Evolutionary conservation across 2,329 filamentous ascomycete species (phyloP), one percentile per base, ranked within the genome.

Genomic region (Magnaporthiopsis poae): DNA sequence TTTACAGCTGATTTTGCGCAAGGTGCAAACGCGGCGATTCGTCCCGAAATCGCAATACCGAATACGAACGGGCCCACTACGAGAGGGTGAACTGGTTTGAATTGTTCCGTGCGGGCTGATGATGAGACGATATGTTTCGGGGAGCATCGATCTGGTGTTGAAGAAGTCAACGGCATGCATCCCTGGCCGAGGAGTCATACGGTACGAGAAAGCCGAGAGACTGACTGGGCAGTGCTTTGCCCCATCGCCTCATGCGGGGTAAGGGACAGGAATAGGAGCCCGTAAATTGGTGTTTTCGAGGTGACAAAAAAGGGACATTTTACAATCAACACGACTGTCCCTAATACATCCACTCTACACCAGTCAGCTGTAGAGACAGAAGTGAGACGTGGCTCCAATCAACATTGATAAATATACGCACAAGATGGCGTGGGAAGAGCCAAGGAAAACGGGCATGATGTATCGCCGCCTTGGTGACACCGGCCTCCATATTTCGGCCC

Each of bases 401-500:
- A 39, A 39, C 2, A 39, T 39, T 15, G 36, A 5, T 13, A 5
- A 31, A 39, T 21, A 46, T 25, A 52, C 56, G 15, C 56, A 60
- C 67, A 75, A 62, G 68, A 80, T 80, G 79, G 77, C 79, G 59
- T 80, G 75, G 74, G 69, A 75, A 70, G 79, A 80, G 74, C 79
- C 79, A 66, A 74, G 79, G 66, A 75, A 80, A 66, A 80, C 78
- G 15, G 79, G 79, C 67, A 80, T 80, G 78, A 67, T 74, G 69
- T 80, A 80, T 72, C 77, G 78, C 71, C 77, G 77, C 27, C 65
- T 79, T 8, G 77, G 77, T 65, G 74, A 75, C 65, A 87, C 85
- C 5, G 88, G 88, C 18, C 80, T 90, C 5, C 85, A 90, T 72
- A 86, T 90, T 60, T 90, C 87, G 13, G 86, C 83, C 12, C 86